Percentiles rank a stretch among this genome's conserved stretches.
phyloP scores from a whole-genome alignment of 495 filamentous ascomycete species.

The Hypoxylon crocopeplum region DNA sequence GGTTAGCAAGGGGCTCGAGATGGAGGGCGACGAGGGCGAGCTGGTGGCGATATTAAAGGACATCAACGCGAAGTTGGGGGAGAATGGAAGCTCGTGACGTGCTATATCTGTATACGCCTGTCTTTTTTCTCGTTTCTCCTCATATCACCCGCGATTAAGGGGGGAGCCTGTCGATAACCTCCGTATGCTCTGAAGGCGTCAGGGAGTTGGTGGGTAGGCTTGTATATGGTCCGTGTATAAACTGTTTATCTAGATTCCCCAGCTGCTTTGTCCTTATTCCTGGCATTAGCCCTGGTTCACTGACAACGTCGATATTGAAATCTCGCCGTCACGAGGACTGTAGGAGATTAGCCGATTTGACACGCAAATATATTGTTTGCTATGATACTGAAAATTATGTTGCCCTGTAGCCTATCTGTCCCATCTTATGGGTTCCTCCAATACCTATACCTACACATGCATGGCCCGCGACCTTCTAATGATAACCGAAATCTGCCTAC shows the following conservation, averaged over 20 bases:
- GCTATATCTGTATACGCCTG: not conserved
- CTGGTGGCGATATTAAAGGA: constrained; percentile 72
- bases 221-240: not conserved
- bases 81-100: constrained; percentile 33
- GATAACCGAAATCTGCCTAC: constrained; percentile 6
- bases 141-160: not conserved
- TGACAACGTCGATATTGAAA: too few relatives aligned
- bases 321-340: too few relatives aligned
- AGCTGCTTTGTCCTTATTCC: too few relatives aligned
- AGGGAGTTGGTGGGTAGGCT: constrained; percentile 21
- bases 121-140: not conserved
- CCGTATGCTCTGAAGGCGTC: constrained; percentile 9
- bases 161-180: not conserved
- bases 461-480: constrained; percentile 7
- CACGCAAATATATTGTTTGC: too few relatives aligned
- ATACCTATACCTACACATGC: constrained; percentile 16
- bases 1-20: constrained; percentile 76
- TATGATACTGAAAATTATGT: too few relatives aligned
- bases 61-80: constrained; percentile 58
- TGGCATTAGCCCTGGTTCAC: too few relatives aligned
- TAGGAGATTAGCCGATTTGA: too few relatives aligned
- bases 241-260: too few relatives aligned
- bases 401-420: constrained; percentile 10
- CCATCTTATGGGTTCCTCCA: not conserved
- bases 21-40: constrained; percentile 80